Percentiles rank a stretch among this genome's conserved stretches.
phyloP scores from a whole-genome alignment of 2,329 filamentous ascomycete genomes.

The Aspergillus sojae region DNA sequence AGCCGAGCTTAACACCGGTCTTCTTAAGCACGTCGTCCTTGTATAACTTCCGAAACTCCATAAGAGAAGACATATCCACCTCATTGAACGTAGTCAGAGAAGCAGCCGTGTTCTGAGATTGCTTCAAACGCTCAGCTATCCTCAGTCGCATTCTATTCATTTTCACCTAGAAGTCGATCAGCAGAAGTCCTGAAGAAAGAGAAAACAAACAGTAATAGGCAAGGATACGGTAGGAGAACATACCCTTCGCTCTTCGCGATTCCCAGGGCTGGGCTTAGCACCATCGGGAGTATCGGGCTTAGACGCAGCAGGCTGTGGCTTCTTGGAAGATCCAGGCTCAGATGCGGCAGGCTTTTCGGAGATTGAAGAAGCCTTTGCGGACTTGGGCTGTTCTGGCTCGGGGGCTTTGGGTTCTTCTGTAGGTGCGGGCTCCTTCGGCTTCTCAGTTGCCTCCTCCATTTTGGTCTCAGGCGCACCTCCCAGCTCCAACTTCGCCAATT shows the following conservation, averaged over 20 bases:
- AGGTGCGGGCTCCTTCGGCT: constrained; percentile 63
- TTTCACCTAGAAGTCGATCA: constrained; percentile 69
- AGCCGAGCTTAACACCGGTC: constrained; percentile 96
- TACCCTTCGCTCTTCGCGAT: constrained; percentile 85
- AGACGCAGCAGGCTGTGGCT: constrained; percentile 24
- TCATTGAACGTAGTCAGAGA: constrained; percentile 98
- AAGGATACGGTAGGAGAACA: constrained; percentile 36
- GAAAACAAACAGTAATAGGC: neutral
- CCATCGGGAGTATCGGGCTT: constrained; percentile 23
- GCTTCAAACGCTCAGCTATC: constrained; percentile 96
- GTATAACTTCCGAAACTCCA: constrained; percentile 96
- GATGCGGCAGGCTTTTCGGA: constrained; percentile 46
- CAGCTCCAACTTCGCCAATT: constrained; percentile 82
- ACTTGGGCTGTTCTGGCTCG: constrained; percentile 31
- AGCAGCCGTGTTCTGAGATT: constrained; percentile 97
- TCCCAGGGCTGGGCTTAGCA: constrained; percentile 57
- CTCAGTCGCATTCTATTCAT: constrained; percentile 99
- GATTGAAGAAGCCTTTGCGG: constrained; percentile 34
- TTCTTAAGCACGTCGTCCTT: constrained; percentile 97
- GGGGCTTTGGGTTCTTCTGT: constrained; percentile 46
- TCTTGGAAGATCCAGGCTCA: constrained; percentile 27
- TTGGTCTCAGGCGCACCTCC: constrained; percentile 65
- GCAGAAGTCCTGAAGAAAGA: neutral
- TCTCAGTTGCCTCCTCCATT: constrained; percentile 57
- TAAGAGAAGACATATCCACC: constrained; percentile 96